A percentile compares a stretch with the other conserved stretches of the same genome.
Conservation (phyloP, 345 rosid genomes). For the Brassica carinata region DNA sequence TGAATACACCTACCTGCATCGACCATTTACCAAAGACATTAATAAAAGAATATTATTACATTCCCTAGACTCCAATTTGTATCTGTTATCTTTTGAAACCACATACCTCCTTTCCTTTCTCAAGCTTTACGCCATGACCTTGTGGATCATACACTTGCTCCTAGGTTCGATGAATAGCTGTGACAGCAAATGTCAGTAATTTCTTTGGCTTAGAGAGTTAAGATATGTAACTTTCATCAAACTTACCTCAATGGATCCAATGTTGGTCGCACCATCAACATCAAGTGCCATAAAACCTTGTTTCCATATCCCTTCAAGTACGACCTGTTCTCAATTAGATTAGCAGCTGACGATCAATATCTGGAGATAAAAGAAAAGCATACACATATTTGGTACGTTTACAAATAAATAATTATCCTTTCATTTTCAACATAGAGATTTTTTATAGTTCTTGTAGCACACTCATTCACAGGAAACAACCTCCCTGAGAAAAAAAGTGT, state of each 20-base stretch:
- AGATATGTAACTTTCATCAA: not conserved
- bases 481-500: conserved; percentile 45
- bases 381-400: conserved; percentile 11
- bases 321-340: conserved; percentile 57
- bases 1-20: conserved; percentile 75
- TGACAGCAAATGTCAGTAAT: no score
- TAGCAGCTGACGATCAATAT: conserved; percentile 18
- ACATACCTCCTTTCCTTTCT: conserved; percentile 73
- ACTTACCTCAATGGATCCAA: conserved; percentile 89
- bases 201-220: not conserved
- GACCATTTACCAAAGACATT: not conserved
- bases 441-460: conserved; percentile 81
- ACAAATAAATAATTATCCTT: conserved; percentile 58
- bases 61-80: not conserved
- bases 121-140: no score
- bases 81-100: not conserved
- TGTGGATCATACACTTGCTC: no score
- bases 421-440: conserved; percentile 93
- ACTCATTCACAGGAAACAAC: conserved; percentile 76
- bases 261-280: conserved; percentile 90
- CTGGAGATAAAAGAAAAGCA: not conserved
- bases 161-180: no score
- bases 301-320: conserved; percentile 92
- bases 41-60: not conserved
- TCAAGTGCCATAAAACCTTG: conserved; percentile 89